Evolutionary conservation across 2,329 filamentous ascomycete species (phyloP).

Genomic region (Hymenoscyphus occultus): DNA sequence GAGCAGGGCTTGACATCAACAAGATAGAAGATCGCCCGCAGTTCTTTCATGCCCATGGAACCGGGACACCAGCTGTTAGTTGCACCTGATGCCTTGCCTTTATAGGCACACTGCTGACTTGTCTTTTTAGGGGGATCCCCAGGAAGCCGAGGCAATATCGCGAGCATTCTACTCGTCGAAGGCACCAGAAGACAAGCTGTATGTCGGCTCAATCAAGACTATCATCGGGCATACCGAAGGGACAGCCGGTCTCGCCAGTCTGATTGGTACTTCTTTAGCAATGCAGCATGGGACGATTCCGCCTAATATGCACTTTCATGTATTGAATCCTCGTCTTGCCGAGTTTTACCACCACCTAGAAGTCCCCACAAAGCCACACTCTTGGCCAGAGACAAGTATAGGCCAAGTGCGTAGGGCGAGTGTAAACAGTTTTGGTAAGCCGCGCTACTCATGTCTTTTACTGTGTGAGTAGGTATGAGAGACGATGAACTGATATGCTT

Average conservation of each 20-base stretch:
- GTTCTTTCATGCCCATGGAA: too few relatives aligned
- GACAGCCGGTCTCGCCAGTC: slow-evolving; percentile 30
- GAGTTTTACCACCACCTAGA: slow-evolving; percentile 8
- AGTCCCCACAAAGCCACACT: background rate
- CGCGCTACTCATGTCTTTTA: too few relatives aligned
- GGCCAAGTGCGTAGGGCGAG: slow-evolving; percentile 11
- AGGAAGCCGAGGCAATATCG: too few relatives aligned
- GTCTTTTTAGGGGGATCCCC: too few relatives aligned
- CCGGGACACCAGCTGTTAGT: too few relatives aligned
- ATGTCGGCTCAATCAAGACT: slow-evolving; percentile 25
- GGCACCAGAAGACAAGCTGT: background rate
- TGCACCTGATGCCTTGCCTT: too few relatives aligned
- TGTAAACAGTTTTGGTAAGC: slow-evolving; percentile 33
- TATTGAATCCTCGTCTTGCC: slow-evolving; percentile 35
- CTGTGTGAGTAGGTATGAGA: too few relatives aligned
- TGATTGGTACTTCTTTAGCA: slow-evolving; percentile 31
- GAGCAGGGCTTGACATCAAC: too few relatives aligned
- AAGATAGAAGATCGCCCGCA: too few relatives aligned
- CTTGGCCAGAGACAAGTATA: slow-evolving; percentile 6
- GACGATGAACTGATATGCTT: too few relatives aligned
- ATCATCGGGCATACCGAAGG: slow-evolving; percentile 30
- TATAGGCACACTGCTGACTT: too few relatives aligned
- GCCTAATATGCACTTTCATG: slow-evolving; percentile 33
- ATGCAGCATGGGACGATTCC: slow-evolving; percentile 33
- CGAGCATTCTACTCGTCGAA: too few relatives aligned